Evolutionary conservation across 129 eudicot genomes (phyloP), one percentile per base, ranked within the genome.

Genomic region (Centaurea solstitialis): DNA sequence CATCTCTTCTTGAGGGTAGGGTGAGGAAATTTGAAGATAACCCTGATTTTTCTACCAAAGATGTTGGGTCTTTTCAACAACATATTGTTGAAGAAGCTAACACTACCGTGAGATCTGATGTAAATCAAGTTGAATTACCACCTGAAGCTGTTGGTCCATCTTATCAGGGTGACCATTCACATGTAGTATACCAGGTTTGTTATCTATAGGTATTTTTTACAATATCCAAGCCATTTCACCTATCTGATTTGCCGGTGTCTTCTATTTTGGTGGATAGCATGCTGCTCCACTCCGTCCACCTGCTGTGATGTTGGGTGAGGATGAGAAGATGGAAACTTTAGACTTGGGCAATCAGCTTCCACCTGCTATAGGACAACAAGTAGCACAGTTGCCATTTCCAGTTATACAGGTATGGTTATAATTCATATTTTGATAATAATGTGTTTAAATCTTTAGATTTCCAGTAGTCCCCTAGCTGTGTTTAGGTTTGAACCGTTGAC

Each of bases 11-110:
- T 5, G 81, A 74, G 68, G 90, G 87, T 61, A 76, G 83, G 23
- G 84, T 84, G 12, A 83, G 97, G 68, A 81, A 83, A 73, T 67
- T 86, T 21, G 91, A 91, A 85, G 93, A 91, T 53, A 91, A 91
- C 82, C 90, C 93, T 81, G 93, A 91, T 84, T 91, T 91, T 69
- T 87, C 91, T 23, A 81, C 68, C 72, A 88, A 90, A 76, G 90
- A 84, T 53, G 45, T 73, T 47, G 86, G 82, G 71, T 33, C 88
- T 47, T 74, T 87, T 26, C 89, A 77, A 28, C 83, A 73, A 15
- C 80, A 76, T 28, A 76, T 73, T 7, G 81, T 85, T 21, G 75
- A 43, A 68, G 87, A 90, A 53, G 86, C 53, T 71, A 86, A 84
- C 18, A 26, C 92, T 81, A 80, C 79, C 24, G 13, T 77, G 43